Evolutionary conservation across 805 yeast genomes (phyloP).

Genomic region (Candida pseudofarinosa): DNA sequence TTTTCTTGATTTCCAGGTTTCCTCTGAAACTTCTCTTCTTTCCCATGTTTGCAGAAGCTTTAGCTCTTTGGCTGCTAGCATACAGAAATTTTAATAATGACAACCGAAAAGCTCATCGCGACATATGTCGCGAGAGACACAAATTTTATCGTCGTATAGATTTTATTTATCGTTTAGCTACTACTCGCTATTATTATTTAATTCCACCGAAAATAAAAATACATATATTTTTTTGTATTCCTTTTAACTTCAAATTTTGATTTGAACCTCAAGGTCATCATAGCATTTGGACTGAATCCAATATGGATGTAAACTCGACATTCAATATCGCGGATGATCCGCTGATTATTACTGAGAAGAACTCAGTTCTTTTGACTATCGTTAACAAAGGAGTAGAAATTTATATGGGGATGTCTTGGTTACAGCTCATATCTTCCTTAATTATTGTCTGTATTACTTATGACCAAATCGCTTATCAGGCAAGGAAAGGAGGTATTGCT

Average conservation of each 20-base stretch:
- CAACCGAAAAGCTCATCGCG: conserved; percentile 7
- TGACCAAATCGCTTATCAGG: conserved; percentile 76
- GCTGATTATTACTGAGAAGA: background rate
- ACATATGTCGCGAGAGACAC: background rate
- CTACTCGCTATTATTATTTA: conserved; percentile 1
- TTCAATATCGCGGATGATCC: conserved; percentile 1
- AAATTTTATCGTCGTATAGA: conserved; percentile 1
- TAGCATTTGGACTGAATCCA: background rate
- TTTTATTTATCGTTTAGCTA: background rate
- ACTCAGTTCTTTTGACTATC: background rate
- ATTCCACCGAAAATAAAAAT: conserved; percentile 4
- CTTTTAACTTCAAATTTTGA: background rate
- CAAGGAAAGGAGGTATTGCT: conserved; percentile 81
- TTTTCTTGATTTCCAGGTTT: conserved; percentile 29
- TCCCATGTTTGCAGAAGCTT: conserved; percentile 19
- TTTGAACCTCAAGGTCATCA: background rate
- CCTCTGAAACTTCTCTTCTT: conserved; percentile 26
- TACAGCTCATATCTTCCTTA: conserved; percentile 46
- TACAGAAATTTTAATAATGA: background rate
- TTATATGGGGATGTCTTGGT: conserved; percentile 43
- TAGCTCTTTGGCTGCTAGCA: background rate
- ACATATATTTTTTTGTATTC: conserved; percentile 1
- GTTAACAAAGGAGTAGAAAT: conserved; percentile 11
- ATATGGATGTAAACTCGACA: conserved; percentile 4
- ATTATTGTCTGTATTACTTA: conserved; percentile 49